phyloP scores from a whole-genome alignment of 2,329 filamentous ascomycete species.

The Teratosphaeria destructans region DNA sequence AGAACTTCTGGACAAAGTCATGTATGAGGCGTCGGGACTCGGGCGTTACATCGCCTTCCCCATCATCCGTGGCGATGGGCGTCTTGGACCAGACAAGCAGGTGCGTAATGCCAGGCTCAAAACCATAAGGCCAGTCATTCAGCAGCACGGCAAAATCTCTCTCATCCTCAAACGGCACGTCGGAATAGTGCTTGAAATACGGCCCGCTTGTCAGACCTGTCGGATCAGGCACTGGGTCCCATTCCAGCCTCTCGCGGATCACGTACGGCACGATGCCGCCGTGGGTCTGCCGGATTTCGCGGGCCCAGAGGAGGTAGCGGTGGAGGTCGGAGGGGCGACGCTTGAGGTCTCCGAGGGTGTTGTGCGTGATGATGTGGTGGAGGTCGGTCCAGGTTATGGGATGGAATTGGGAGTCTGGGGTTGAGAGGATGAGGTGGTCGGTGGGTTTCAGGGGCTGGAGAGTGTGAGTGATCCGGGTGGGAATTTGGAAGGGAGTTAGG shows the following conservation, averaged over 20 bases:
- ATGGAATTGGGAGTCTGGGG: slow-evolving; percentile 43
- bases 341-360: slow-evolving; percentile 46
- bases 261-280: slow-evolving; percentile 49
- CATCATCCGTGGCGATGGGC: slow-evolving; percentile 35
- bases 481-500: not conserved
- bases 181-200: slow-evolving; percentile 35
- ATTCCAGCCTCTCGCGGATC: slow-evolving; percentile 44
- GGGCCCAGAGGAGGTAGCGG: slow-evolving; percentile 51
- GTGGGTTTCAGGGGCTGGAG: slow-evolving; percentile 39
- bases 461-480: not conserved
- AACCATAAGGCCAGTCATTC: slow-evolving; percentile 56
- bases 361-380: slow-evolving; percentile 41
- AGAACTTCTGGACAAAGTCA: slow-evolving; percentile 39
- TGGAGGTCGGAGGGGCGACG: slow-evolving; percentile 49
- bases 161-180: slow-evolving; percentile 43
- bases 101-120: slow-evolving; percentile 45
- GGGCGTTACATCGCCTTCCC: slow-evolving; percentile 41
- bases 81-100: slow-evolving; percentile 49
- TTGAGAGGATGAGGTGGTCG: slow-evolving; percentile 40
- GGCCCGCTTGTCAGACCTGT: slow-evolving; percentile 8
- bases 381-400: slow-evolving; percentile 44
- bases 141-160: slow-evolving; percentile 46
- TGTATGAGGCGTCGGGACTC: slow-evolving; percentile 39
- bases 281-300: slow-evolving; percentile 43
- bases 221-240: slow-evolving; percentile 29